These are phyloP conservation scores for Ustilaginoidea virens DNA, from an alignment of 2,329 filamentous ascomycete genomes.

Conservation along the genomic window DNA sequence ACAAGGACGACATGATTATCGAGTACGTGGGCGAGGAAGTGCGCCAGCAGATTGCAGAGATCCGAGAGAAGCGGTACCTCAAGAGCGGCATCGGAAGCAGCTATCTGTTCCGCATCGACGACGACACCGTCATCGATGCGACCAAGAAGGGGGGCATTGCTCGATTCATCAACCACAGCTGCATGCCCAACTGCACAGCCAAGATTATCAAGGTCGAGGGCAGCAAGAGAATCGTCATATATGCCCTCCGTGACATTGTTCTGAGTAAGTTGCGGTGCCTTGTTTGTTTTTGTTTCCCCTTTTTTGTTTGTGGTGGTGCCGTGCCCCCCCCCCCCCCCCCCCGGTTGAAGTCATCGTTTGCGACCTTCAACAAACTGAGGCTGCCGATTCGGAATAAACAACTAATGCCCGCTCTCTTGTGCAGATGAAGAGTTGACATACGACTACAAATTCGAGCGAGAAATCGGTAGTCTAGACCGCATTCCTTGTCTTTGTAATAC, in stretches of 20 bases:
- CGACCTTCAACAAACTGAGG: too few species aligned
- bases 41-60: conserved; percentile 90
- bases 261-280: conserved; percentile 55
- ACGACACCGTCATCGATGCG: conserved; percentile 93
- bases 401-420: conserved; percentile 11
- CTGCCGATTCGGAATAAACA: neutral
- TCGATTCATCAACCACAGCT: conserved; percentile 96
- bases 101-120: conserved; percentile 95
- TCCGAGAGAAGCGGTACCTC: conserved; percentile 81
- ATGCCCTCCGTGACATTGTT: conserved; percentile 86
- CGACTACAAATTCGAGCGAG: conserved; percentile 99
- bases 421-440: conserved; percentile 97
- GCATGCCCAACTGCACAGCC: conserved; percentile 94
- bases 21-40: conserved; percentile 98
- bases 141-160: conserved; percentile 98
- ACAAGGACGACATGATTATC: conserved; percentile 98
- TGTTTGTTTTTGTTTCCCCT: neutral
- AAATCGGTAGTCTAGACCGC: conserved; percentile 84
- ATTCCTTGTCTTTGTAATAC: conserved; percentile 97
- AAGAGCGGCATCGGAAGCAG: conserved; percentile 95
- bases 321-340: too few species aligned
- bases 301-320: neutral
- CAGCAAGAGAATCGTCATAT: conserved; percentile 97
- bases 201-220: conserved; percentile 99
- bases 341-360: too few species aligned